A percentile compares a stretch with the other conserved stretches of the same genome.
Conservation (phyloP, 352 stramenopile genomes). For the Discostella stelligera region DNA sequence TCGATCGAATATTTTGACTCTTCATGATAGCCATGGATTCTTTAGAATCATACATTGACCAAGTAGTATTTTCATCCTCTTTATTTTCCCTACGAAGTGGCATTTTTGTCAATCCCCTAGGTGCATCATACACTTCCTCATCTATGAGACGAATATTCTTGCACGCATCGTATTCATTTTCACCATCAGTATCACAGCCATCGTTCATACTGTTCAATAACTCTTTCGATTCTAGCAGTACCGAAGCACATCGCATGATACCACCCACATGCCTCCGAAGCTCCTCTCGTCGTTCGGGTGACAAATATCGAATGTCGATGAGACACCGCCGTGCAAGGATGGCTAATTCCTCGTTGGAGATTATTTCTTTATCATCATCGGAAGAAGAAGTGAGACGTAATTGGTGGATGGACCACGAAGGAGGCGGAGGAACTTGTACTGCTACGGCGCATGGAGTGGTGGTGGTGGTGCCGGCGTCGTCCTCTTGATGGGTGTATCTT, state of each 20-base stretch:
- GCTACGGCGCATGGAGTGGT: constrained; percentile 2
- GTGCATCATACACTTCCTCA: constrained; percentile 46
- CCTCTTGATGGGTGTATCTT: background rate
- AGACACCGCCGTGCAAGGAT: constrained; percentile 47
- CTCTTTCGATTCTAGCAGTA: constrained; percentile 40
- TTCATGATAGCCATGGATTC: constrained; percentile 41
- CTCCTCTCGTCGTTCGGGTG: constrained; percentile 30
- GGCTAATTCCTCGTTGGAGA: constrained; percentile 45
- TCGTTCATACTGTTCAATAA: background rate
- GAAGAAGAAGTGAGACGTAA: constrained; percentile 29
- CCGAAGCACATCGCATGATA: constrained; percentile 54
- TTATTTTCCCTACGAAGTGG: constrained; percentile 22
- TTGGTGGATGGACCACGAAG: constrained; percentile 46
- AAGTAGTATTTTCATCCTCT: background rate
- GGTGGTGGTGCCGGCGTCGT: background rate
- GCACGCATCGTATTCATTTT: background rate
- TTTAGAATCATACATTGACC: constrained; percentile 12
- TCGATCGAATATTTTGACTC: constrained; percentile 31
- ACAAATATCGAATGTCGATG: constrained; percentile 45
- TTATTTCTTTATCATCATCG: constrained; percentile 1
- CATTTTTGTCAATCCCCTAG: constrained; percentile 32
- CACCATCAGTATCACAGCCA: background rate
- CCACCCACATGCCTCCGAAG: constrained; percentile 34
- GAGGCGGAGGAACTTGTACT: constrained; percentile 34
- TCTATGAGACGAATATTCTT: constrained; percentile 13